Conservation (phyloP, 176 grass and related monocot species). For the Eleusine indica region DNA sequence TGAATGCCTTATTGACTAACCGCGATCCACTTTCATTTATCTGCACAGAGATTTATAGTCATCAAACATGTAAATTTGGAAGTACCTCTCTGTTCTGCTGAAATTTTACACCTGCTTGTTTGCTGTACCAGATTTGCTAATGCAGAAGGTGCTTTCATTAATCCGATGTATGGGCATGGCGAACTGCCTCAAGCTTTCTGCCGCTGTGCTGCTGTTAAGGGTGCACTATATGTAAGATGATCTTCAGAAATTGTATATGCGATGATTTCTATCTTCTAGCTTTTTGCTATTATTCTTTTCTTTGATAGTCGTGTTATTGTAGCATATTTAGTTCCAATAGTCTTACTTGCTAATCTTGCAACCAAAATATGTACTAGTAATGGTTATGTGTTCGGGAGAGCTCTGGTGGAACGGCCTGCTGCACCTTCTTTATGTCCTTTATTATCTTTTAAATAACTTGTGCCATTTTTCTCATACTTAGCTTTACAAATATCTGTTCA, state of each 20-base stretch:
- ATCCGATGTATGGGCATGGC: constrained; percentile 94
- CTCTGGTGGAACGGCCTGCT: constrained; percentile 32
- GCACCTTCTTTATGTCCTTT: neutral
- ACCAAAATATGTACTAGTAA: constrained; percentile 15
- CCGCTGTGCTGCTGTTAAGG: constrained; percentile 93
- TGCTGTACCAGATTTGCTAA: constrained; percentile 70
- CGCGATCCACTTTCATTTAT: neutral
- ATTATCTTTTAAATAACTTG: neutral
- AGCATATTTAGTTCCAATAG: constrained; percentile 10
- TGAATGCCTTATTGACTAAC: constrained; percentile 10
- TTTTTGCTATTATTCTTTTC: too few species aligned
- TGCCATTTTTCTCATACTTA: constrained; percentile 10
- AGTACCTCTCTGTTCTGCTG: neutral
- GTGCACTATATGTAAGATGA: constrained; percentile 88
- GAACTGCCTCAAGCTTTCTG: constrained; percentile 98
- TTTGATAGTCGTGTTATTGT: constrained; percentile 7
- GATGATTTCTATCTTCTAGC: constrained; percentile 25
- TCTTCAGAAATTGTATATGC: constrained; percentile 9
- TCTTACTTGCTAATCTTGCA: constrained; percentile 18
- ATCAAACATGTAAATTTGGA: constrained; percentile 1
- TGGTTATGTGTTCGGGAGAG: neutral
- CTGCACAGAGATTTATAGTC: constrained; percentile 11
- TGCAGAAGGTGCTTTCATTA: constrained; percentile 88
- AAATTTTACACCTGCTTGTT: constrained; percentile 10
- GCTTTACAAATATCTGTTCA: constrained; percentile 35